Evolutionary conservation across 192 early-diverging fungal species (phyloP), one percentile per base, ranked within the genome.

Genomic region (Mortierella alpina): DNA sequence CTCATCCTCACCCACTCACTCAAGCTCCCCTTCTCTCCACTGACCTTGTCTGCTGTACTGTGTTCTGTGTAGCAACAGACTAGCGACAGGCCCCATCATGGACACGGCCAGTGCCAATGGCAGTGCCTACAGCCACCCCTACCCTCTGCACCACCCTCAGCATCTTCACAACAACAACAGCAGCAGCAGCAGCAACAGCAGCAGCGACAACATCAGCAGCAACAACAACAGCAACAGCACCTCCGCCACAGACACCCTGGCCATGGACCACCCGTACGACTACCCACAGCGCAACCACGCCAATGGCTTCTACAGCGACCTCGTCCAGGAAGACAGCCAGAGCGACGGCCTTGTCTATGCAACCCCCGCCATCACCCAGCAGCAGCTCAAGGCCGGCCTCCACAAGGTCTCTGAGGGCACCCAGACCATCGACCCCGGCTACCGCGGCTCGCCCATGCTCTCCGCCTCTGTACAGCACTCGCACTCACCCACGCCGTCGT

Each of bases 401-500:
- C 59, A 63, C n/a, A 51, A 42, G 18, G 18, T 56, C 60, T 71
- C 69, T 71, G 69, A 71, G 49, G 59, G 69, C 60, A 71, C 69
- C 6, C 70, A 72, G 52, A 62, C 70, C 22, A 67, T 17, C 20
- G 53, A 49, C 39, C 15, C 63, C 7, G 22, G 46, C 44, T 20
- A 55, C 14, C 31, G 18, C 18, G 31, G 5, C 52, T 66, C 51
- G 23, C 18, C 40, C 62, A 47, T 7, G 5, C 62, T 47, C 49
- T 14, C 41, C 59, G 12, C n/a, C 31, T 44, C 13, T 44, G n/a
- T 60, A 20, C 31, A 9, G 13, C 23, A n/a, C 13, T 15, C 22
- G 40, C 53, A 18, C 42, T 67, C 52, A 2, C 53, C 65, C 39
- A 56, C 50, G 3, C 65, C 51, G 12, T 51, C 41, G 10, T 20